Base-by-base conservation (phyloP, 2,329 filamentous ascomycete genomes). In the Colletotrichum lini region DNA sequence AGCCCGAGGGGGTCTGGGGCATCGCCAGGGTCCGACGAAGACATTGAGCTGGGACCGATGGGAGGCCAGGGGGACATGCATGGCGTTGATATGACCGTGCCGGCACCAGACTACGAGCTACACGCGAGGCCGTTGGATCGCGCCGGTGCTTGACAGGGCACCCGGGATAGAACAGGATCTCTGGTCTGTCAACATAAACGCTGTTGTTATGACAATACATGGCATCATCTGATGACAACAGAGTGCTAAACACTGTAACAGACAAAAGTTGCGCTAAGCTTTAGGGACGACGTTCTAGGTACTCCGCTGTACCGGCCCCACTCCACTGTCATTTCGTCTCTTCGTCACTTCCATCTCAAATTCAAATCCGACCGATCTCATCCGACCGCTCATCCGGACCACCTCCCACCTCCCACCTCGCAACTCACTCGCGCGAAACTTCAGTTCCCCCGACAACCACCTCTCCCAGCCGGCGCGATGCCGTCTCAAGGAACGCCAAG, bases 401-500 rank as follows among this genome's bases (percentile, higher is more conserved):
- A 64, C 53, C 49, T 49, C 47, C 42, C n/a, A 68, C 53, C 26
- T 71, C 58, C 54, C 30, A 35, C 49, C 44, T n/a, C 16, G 47
- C 60, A 38, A 15, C 45, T 35, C 58, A 16, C 58, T n/a, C 35
- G 3, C 45, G 30, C 45, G 13, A 38, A 50, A 40, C 50, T 49
- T 47, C 23, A 38, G n/a, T 42, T 18, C 40, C 15, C 50, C 21
- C 42, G 12, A 2, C 65, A 57, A 23, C n/a, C 35, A 44, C 35
- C 30, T 9, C 59, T 21, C 26, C 38, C 42, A 38, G 35, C 9
- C 35, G 9, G 35, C 52, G 42, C 59, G 10, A 72, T 72, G 69
- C 15, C 59, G n/a, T 59, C 69, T 9, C 63, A 44, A 12, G n/a
- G 62, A 49, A 30, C 15, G 50, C 69, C 53, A 13, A 59, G 80